Base-by-base conservation (phyloP, 2,329 filamentous ascomycete species). In the Lachnellula occidentalis region DNA sequence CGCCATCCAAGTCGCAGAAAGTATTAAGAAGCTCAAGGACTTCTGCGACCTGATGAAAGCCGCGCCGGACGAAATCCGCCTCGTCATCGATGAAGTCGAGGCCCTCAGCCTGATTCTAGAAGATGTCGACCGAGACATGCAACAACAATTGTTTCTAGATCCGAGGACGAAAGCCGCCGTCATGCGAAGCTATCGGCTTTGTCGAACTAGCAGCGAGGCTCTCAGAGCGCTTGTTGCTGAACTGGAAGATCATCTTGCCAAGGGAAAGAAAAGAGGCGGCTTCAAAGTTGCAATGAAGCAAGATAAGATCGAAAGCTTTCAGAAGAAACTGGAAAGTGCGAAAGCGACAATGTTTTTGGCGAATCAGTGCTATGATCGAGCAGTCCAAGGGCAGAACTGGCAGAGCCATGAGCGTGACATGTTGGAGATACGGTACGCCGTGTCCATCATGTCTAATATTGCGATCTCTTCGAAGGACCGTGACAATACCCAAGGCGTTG, bases 1-100 rank as follows among this genome's bases (percentile, higher is more conserved):
- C 7, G 53, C 55, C 4, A 53, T 54, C 31, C 58, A 60, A 48
- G 15, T 60, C 2, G 53, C 51, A 27, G 46, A 53, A 17, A 51
- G 42, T 14, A 47, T 58, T 15, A 34, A 53, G 22, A 56, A 53
- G 24, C 22, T 58, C 17, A 56, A 54, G 21, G 47, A 47, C 2
- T 56, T 58, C 22, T 49, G 34, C 45, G 34, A 27, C 34, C 34
- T 45, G 11, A 42, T 58, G 21, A 47, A 46, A 36, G 42, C 52
- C 6, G 58, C 53, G 2, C 56, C 56, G 1, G 15, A 36, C 14
- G 54, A 56, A 12, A 53, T 56, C n/a, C 5, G 21, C 4, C 24
- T 43, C 22, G 19, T 45, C 5, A 45, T 58, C 5, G 50, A 51
- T 8, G 50, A 58, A 53, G 31, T 56, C 7, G 50, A 58, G 24